Base-by-base conservation (phyloP, 441 rosid genomes). In the Syzygium syzygioides region DNA sequence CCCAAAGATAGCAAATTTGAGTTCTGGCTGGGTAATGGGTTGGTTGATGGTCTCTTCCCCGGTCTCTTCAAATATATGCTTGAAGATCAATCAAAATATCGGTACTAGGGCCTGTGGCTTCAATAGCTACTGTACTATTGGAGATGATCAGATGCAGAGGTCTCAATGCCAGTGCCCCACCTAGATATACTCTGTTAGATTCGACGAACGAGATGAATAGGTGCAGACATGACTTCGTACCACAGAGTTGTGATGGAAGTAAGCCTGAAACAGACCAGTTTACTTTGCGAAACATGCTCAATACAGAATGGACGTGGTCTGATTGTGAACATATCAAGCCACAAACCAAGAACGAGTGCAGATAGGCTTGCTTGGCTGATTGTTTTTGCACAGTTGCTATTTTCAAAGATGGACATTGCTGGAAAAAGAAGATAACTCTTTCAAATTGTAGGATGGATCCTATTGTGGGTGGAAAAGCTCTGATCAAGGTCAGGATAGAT, bases 51-150 rank as follows among this genome's bases (percentile, higher is more conserved):
- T 66, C 50, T 66, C 86, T 8, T 48, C 30, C n/a, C 48, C 89
- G 12, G 26, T 76, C 52, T 91, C 93, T 4, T 6, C 85, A 55
- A 84, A 93, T 62, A 88, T 91, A 11, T 91, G 93, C 85, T 17
- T 8, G 34, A 34, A n/a, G 5, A 89, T 91, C 19, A 3, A 3
- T 18, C 86, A 6, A 76, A 28, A 11, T 1, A 3, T 52, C 1
- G 94, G 94, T 9, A 26, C 88, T 30, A 94, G 94, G 55, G 90
- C 91, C 19, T 94, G 94, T 28, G 95, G 95, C 23, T 89, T 89
- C 89, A 93, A 94, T 87, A 91, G 93, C 90, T 92, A 89, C 87
- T 94, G 95, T 90, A 34, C 1, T 26, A 12, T 90, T 13, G 92
- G 85, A 56, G 86, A 71, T 14, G 91, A 90, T 34, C 4, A 37